Evolutionary conservation across 371 early-diverging fungal genomes (phyloP).

Genomic region (Blakeslea trispora): DNA sequence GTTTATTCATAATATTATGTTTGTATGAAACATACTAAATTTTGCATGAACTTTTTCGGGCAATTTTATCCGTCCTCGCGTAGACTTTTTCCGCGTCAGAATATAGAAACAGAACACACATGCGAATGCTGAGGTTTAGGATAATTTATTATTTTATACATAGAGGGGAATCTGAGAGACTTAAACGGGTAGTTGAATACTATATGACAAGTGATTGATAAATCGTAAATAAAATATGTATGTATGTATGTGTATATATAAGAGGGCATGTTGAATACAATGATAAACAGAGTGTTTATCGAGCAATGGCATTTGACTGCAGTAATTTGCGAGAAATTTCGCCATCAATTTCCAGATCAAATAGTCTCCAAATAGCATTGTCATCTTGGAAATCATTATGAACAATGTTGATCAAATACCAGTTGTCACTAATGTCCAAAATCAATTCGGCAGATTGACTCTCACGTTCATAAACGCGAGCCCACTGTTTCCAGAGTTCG

Average conservation of each 20-base stretch:
- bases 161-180: not conserved
- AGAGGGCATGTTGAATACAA: slow-evolving; percentile 25
- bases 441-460: slow-evolving; percentile 66
- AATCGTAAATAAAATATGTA: not conserved
- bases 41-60: too few species aligned
- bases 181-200: not conserved
- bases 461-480: slow-evolving; percentile 68
- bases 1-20: too few species aligned
- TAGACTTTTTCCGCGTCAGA: too few species aligned
- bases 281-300: slow-evolving; percentile 10
- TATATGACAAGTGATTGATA: not conserved
- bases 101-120: too few species aligned
- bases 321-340: slow-evolving; percentile 27
- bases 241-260: slow-evolving; percentile 9
- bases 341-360: slow-evolving; percentile 55
- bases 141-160: not conserved
- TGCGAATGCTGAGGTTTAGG: too few species aligned
- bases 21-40: too few species aligned
- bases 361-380: slow-evolving; percentile 72
- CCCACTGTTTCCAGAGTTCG: slow-evolving; percentile 94
- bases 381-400: slow-evolving; percentile 89
- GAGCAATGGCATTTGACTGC: slow-evolving; percentile 13
- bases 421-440: slow-evolving; percentile 68
- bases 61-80: too few species aligned
- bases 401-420: slow-evolving; percentile 94